Evolutionary conservation across 108 stramenopile genomes (phyloP).

Genomic region (Chaetoceros tenuissimus): DNA sequence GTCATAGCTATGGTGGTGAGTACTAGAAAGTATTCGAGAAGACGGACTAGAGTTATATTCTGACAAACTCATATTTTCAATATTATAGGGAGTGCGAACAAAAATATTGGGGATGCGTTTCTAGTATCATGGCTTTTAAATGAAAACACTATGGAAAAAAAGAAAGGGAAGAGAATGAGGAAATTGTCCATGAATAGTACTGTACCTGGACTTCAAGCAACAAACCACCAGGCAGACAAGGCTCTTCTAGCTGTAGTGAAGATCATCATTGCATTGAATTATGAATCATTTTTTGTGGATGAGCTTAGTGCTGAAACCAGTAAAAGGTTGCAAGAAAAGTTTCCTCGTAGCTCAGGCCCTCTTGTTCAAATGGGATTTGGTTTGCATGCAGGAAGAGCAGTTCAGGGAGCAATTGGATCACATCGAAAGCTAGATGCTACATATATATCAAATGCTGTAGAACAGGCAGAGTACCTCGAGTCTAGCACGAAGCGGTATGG

Average conservation of each 20-base stretch:
- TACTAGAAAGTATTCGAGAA: not conserved
- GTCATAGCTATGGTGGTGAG: conserved; percentile 49
- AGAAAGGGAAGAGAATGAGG: conserved; percentile 2
- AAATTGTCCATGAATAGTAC: too few species aligned
- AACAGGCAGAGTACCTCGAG: conserved; percentile 82
- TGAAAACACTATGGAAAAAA: conserved; percentile 9
- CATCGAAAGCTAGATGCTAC: conserved; percentile 92
- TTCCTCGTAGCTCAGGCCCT: conserved; percentile 69
- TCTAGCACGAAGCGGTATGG: conserved; percentile 86
- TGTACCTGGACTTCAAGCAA: conserved; percentile 38
- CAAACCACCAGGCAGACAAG: conserved; percentile 72
- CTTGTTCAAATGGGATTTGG: conserved; percentile 89
- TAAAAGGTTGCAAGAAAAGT: conserved; percentile 42
- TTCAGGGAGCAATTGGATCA: conserved; percentile 95
- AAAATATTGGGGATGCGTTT: conserved; percentile 95
- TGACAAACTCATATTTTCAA: conserved; percentile 32
- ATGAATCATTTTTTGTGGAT: conserved; percentile 62
- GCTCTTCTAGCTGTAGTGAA: conserved; percentile 76
- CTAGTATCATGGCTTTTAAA: conserved; percentile 80
- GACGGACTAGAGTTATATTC: not conserved
- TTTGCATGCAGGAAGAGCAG: conserved; percentile 89
- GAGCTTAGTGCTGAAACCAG: conserved; percentile 47
- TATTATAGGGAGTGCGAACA: conserved; percentile 90
- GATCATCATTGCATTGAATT: conserved; percentile 68
- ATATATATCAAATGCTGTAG: conserved; percentile 87